Evolutionary conservation across 1,139 yeast genomes (phyloP), one percentile per base, ranked within the genome.

Genomic region (Wickerhamiella pararugosa): DNA sequence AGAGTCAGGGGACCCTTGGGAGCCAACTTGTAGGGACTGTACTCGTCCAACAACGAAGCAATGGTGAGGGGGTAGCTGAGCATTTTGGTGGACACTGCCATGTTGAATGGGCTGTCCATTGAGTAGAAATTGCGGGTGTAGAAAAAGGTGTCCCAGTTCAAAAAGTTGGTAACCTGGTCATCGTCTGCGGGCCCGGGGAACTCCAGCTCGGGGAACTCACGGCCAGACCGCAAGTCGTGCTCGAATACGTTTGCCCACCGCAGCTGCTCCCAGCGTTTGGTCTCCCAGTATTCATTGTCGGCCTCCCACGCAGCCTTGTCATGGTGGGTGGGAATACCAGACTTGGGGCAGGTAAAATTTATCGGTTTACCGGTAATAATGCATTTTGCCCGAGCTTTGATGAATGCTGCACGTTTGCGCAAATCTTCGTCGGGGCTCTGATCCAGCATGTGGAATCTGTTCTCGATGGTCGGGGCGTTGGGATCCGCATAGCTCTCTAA

Each of bases 281-380:
- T 59, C 25, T 65, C 58, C 54, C 84, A 96, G 59, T 87, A 87
- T 30, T 73, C 76, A 9, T 58, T 65, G 58, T 90, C 98, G 41
- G 66, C 64, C 55, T 76, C 77, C 95, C 96, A 90, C 1, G 95
- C 96, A 52, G 79, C 87, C 55, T 71, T 71, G 27, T 84, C 76
- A 57, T 84, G 93, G 59, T 90, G 98, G 5, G 98, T 90, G 27
- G 98, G 98, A 44, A 90, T 86, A 5, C 98, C 98, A 5, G 94
- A 80, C 46, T 74, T 65, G 4, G 98, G 98, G 64, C 98, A 90
- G 2, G 90, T 84, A 61, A 70, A 90, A 51, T 79, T 70, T 46
- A 90, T 86, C 43, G 80, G 78, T 50, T 78, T 73, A 26, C 76
- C 69, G 1, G 97, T 86, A 11, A 87, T 90, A 0, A 97, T 97